Base-by-base conservation (phyloP, 1,284 basidiomycete species). In the Xerocomus amazonicus region DNA sequence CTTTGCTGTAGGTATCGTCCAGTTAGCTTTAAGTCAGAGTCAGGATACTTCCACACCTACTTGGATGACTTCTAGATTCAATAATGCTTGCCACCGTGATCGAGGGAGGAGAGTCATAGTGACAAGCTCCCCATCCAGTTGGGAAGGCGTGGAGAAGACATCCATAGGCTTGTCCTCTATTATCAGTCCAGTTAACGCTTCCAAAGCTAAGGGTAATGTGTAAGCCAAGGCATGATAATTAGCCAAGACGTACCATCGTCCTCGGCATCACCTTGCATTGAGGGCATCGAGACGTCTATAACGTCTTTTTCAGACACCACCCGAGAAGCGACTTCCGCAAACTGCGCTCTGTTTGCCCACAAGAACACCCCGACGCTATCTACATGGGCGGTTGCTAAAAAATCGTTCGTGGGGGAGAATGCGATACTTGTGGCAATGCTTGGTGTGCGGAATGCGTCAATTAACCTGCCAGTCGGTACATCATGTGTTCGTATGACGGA, bases 301-400 rank as follows among this genome's bases (percentile, higher is more conserved):
- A 89, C 73, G 46, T 92, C 86, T 32, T 86, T 83, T 56, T 95
- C 90, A 36, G 81, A 77, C 14, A 96, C 77, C 45, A 84, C 85
- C 55, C 86, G 83, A 63, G 97, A 81, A 2, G 92, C 79, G 9
- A 97, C 80, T 49, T 96, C 90, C 0, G 84, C 71, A 67, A 95
- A 98, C 64, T 97, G 96, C 14, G 94, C 91, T 50, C 93, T 85
- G 70, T 99, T 99, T 17, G 94, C 92, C 92, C 97, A 99, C 12
- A 99, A 79, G 66, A 90, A 95, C 5, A 99, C 81, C 6, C 95
- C 97, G 39, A 97, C 86, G 52, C 87, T 93, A 63, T 97, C 95
- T 3, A 96, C 85, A 68, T 99, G 97, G 0, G 92, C 78, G 2
- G 95, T 97, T 0, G 97, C 97, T 50, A 99, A 70, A 71, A 99